Evolutionary conservation across 169 alveolate genomes (phyloP).

Genomic region (Miamiensis avidus): DNA sequence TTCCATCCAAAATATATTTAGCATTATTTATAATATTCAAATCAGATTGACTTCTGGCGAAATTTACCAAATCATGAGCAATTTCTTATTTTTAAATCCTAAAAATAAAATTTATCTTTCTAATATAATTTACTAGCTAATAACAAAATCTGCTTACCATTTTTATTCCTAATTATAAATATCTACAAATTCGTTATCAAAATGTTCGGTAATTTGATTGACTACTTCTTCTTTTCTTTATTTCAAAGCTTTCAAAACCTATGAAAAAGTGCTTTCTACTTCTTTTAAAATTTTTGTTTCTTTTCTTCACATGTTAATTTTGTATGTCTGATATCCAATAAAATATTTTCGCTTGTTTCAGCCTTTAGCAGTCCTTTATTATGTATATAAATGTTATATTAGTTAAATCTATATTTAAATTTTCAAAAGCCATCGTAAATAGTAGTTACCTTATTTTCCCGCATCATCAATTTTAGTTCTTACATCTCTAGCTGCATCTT

Average conservation of each 20-base stretch:
- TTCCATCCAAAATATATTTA: constrained; percentile 26
- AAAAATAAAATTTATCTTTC: neutral
- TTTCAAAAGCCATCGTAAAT: neutral
- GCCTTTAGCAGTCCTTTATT: constrained; percentile 44
- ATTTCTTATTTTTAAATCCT: constrained; percentile 44
- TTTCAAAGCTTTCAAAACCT: constrained; percentile 23
- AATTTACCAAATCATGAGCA: constrained; percentile 34
- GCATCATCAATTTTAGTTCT: constrained; percentile 49
- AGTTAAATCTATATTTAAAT: neutral
- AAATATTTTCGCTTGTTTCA: constrained; percentile 60
- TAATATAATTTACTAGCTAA: neutral
- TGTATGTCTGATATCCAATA: constrained; percentile 68
- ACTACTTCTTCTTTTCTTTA: constrained; percentile 37
- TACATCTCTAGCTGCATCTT: constrained; percentile 47
- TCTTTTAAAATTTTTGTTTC: constrained; percentile 55
- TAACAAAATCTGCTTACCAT: constrained; percentile 37
- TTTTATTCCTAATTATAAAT: constrained; percentile 31
- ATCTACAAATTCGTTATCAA: constrained; percentile 4
- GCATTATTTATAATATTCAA: constrained; percentile 22
- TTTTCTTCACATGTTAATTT: constrained; percentile 57
- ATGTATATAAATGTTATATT: neutral
- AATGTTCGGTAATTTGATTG: constrained; percentile 20
- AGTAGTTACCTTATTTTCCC: constrained; percentile 38
- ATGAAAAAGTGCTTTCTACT: constrained; percentile 33
- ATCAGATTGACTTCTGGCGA: constrained; percentile 23